Percentiles rank a stretch among this genome's conserved stretches.
Conservation (phyloP, 2,329 filamentous ascomycete genomes). For the Xylariaceae sp. region DNA sequence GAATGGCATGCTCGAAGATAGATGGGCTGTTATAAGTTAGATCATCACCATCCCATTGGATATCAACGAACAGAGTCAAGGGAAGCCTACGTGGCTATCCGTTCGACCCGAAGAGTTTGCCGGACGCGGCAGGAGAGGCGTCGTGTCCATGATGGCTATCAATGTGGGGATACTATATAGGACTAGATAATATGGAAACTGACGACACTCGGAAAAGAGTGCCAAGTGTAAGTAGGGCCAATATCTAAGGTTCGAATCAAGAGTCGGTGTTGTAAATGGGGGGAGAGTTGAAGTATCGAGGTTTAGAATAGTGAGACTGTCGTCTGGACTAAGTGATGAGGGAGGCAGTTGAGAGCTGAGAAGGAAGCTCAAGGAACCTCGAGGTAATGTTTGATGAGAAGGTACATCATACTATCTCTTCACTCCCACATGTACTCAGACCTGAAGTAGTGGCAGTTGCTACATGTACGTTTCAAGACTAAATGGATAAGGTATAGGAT, state of each 20-base stretch:
- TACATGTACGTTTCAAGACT: not conserved
- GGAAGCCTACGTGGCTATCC: slow-evolving; percentile 38
- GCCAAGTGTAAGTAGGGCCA: not conserved
- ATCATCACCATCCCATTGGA: slow-evolving; percentile 24
- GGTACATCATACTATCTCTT: not conserved
- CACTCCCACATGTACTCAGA: not conserved
- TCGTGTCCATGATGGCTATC: slow-evolving; percentile 32
- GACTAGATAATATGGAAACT: not conserved
- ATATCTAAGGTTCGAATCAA: not conserved
- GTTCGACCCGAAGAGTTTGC: slow-evolving; percentile 14
- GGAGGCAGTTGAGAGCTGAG: not conserved
- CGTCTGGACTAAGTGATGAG: not conserved
- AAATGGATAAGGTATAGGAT: too few relatives aligned
- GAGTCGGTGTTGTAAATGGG: not conserved
- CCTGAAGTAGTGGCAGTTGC: not conserved
- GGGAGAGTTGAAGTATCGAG: not conserved
- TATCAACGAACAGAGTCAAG: not conserved
- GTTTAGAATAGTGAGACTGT: not conserved
- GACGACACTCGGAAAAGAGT: not conserved
- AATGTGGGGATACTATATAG: slow-evolving; percentile 3
- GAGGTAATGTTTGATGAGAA: not conserved
- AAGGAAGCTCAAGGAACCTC: not conserved
- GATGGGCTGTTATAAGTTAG: slow-evolving; percentile 44
- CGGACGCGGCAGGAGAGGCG: slow-evolving; percentile 33
- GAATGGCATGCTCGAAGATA: slow-evolving; percentile 56